phyloP scores from a whole-genome alignment of 768 basidiomycete species.

The Termitomyces sp. region DNA sequence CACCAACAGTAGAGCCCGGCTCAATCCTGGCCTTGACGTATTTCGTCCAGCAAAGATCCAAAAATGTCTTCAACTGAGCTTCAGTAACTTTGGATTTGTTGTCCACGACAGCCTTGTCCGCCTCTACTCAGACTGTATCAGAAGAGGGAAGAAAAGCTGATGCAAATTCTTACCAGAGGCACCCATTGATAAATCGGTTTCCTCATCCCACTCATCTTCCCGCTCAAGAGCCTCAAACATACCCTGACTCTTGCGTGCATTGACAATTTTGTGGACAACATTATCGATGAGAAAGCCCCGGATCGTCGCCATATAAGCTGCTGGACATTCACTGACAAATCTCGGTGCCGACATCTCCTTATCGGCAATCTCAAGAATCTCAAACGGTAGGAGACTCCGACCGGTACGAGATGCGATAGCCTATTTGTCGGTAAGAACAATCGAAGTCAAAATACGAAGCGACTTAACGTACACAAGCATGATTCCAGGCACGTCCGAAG shows the following conservation, averaged over 20 bases:
- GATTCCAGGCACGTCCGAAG: conserved; percentile 82
- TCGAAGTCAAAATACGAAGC: background rate
- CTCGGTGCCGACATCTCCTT: conserved; percentile 53
- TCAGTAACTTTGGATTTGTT: conserved; percentile 90
- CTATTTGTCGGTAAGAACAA: conserved; percentile 34
- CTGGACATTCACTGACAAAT: conserved; percentile 70
- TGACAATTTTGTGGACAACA: conserved; percentile 65
- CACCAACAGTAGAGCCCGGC: conserved; percentile 97
- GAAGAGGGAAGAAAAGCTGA: background rate
- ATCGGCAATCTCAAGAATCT: conserved; percentile 75
- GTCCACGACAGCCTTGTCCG: conserved; percentile 75
- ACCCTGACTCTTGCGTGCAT: conserved; percentile 65
- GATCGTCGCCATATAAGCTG: conserved; percentile 67
- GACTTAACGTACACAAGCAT: conserved; percentile 46
- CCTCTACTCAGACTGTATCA: conserved; percentile 35
- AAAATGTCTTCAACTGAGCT: conserved; percentile 73
- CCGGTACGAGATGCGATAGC: conserved; percentile 59
- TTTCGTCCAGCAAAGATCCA: conserved; percentile 86
- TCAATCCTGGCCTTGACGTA: conserved; percentile 97
- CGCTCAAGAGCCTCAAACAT: conserved; percentile 83
- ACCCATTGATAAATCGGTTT: conserved; percentile 74
- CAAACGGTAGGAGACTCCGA: conserved; percentile 78
- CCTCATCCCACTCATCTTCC: conserved; percentile 72
- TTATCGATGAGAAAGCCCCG: conserved; percentile 68
- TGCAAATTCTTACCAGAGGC: conserved; percentile 55